Evolutionary conservation across 768 basidiomycete species (phyloP), one percentile per base, ranked within the genome.

Genomic region (Gymnopilus junonius): DNA sequence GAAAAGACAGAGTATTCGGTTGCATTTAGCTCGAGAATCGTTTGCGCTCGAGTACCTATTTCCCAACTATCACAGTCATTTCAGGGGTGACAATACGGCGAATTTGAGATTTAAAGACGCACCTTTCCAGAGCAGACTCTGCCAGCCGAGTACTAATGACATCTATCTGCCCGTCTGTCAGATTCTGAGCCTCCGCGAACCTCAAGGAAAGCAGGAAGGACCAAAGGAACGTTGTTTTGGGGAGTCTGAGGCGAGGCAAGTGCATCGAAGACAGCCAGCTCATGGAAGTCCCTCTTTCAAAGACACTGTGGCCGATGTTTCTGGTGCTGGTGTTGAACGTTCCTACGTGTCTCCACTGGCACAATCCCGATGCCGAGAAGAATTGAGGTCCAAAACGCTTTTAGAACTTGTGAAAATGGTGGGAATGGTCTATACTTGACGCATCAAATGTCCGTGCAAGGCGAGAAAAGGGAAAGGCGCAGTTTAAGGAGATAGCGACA

Each of bases 41-140:
- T 77, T 71, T 85, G 79, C n/a, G 82, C 74, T 17, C 82, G 79
- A 17, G 84, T 83, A n/a, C 85, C 85, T 3, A 85, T 73, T 68
- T 86, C 84, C 85, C 85, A 86, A 62, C 85, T 86, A 61, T 20
- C 25, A 14, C 35, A 40, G 6, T 34, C 5, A n/a, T n/a, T n/a
- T n/a, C n/a, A n/a, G 23, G 15, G 7, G 40, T 6, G 27, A 27
- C 23, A 35, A 4, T 43, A 10, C 27, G 17, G 5, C 5, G 15
- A 23, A 29, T 17, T 32, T 27, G 40, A 40, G 37, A 25, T 10
- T 20, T 21, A 15, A 42, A 20, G 39, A 65, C 71, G 51, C 45
- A 80, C 83, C 82, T 83, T 31, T 69, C 58, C 32, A 69, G 66
- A 17, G 81, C 79, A 8, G 75, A 69, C 35, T 80, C 76, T 8